Percentiles rank a stretch among this genome's conserved stretches.
phyloP scores from a whole-genome alignment of 1,284 basidiomycete species.

The Cryptococcus floricola region DNA sequence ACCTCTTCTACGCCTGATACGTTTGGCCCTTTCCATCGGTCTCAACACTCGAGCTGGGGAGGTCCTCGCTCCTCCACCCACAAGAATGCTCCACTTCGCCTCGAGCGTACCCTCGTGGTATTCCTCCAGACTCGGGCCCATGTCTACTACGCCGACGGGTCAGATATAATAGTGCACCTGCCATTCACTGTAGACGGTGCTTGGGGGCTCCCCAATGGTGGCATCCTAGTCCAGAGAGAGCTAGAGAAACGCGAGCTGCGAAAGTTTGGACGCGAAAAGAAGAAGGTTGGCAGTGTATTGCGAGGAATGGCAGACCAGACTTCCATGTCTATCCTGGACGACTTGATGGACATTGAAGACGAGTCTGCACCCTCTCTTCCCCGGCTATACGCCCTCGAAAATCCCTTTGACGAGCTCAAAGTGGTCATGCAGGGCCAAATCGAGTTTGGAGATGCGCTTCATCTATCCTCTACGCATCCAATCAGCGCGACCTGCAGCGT shows the following conservation, averaged over 20 bases:
- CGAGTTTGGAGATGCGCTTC: slow-evolving; percentile 3
- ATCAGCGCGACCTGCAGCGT: slow-evolving; percentile 13
- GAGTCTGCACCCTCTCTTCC: slow-evolving; percentile 64
- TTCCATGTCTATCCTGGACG: slow-evolving; percentile 44
- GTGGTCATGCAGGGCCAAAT: slow-evolving; percentile 52
- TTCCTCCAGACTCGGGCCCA: slow-evolving; percentile 71
- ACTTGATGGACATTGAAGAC: slow-evolving; percentile 62
- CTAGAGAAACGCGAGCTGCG: slow-evolving; percentile 32
- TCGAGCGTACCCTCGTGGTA: slow-evolving; percentile 63
- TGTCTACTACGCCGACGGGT: slow-evolving; percentile 68
- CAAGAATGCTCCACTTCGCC: slow-evolving; percentile 11
- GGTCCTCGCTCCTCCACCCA: slow-evolving; percentile 13
- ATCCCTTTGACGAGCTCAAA: slow-evolving; percentile 69
- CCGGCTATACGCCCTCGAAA: slow-evolving; percentile 70
- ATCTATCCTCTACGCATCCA: slow-evolving; percentile 17
- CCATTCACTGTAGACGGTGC: slow-evolving; percentile 74
- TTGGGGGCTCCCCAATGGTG: slow-evolving; percentile 63
- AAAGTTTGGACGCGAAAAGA: slow-evolving; percentile 9
- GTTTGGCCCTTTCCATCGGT: slow-evolving; percentile 46
- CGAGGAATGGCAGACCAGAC: slow-evolving; percentile 25
- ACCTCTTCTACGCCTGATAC: slow-evolving; percentile 20
- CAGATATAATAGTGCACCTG: slow-evolving; percentile 71
- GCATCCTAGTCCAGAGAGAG: slow-evolving; percentile 60
- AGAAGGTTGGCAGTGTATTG: slow-evolving; percentile 9
- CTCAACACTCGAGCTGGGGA: slow-evolving; percentile 31